Percentiles rank a stretch among this genome's conserved stretches.
Evolutionary conservation across 2,329 filamentous ascomycete genomes (phyloP).

Genomic region (Verticillium zaregamsianum): DNA sequence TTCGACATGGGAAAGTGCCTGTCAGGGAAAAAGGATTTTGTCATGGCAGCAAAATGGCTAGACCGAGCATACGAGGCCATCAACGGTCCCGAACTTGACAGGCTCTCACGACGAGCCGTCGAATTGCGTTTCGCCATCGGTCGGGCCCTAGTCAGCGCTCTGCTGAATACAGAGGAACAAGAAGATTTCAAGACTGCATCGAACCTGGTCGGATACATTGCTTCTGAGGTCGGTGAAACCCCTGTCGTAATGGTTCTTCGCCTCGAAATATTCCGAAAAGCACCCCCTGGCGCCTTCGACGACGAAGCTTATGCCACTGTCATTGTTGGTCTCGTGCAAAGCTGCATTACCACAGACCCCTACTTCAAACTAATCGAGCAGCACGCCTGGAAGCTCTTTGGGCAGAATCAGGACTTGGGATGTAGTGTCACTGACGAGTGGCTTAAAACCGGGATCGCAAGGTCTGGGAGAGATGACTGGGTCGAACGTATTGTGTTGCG

Average conservation of each 20-base stretch:
- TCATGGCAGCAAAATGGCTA: slow-evolving; percentile 67
- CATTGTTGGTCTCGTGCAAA: slow-evolving; percentile 57
- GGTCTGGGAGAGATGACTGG: slow-evolving; percentile 49
- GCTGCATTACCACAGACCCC: slow-evolving; percentile 54
- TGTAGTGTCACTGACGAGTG: slow-evolving; percentile 58
- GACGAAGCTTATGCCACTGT: slow-evolving; percentile 44
- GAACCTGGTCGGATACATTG: slow-evolving; percentile 56
- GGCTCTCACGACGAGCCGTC: slow-evolving; percentile 52
- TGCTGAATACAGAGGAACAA: slow-evolving; percentile 41
- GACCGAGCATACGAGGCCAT: slow-evolving; percentile 61
- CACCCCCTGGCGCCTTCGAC: slow-evolving; percentile 43
- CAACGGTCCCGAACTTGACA: slow-evolving; percentile 47
- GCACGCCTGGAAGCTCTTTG: slow-evolving; percentile 62
- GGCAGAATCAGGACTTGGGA: slow-evolving; percentile 44
- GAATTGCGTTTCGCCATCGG: slow-evolving; percentile 65
- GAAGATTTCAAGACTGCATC: slow-evolving; percentile 48
- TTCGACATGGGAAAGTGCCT: slow-evolving; percentile 68
- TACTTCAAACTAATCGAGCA: slow-evolving; percentile 65
- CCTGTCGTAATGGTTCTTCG: slow-evolving; percentile 63
- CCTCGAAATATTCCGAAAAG: slow-evolving; percentile 58
- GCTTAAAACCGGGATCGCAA: slow-evolving; percentile 51
- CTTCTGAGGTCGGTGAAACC: slow-evolving; percentile 59
- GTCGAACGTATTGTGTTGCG: slow-evolving; percentile 66
- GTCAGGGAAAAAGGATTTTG: slow-evolving; percentile 45
- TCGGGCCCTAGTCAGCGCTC: slow-evolving; percentile 55